Base-by-base conservation (phyloP, 805 yeast species). In the Metschnikowia sp. region DNA sequence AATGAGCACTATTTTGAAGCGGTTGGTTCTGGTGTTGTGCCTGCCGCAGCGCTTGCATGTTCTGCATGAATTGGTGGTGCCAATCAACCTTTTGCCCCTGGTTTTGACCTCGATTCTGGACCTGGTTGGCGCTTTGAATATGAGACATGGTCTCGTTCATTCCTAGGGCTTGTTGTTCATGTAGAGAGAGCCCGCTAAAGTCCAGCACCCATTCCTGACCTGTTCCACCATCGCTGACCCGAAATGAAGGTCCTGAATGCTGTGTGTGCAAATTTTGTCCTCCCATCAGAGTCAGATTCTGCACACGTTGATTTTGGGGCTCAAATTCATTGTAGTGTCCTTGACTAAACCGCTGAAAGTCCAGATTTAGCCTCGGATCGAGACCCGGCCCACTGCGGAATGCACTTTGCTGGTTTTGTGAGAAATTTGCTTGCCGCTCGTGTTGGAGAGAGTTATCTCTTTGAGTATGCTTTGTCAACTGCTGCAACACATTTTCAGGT, bases 401-500 rank as follows among this genome's bases (percentile, higher is more conserved):
- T 30, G 45, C 52, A 9, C 42, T 33, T 36, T 37, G 55, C 32
- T 30, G 46, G 10, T 28, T 35, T 22, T 34, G 40, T 4, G 30
- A 13, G 4, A 40, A 38, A 28, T 30, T 40, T 4, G 35, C 45
- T 32, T 52, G 42, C 31, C 60, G 54, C 50, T 72, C 76, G 38
- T 66, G 60, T 40, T 66, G 71, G 11, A 75, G 58, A 8, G 78
- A 67, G 44, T 55, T 64, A 53, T 76, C 79, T 33, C 70, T 47
- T 45, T 69, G 72, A 0, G 77, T 51, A 45, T 72, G 76, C 45
- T 68, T 66, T 15, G 70, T 54, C 34, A 76, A 59, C 59, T 70
- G 74, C 51, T 63, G 63, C 32, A 76, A 56, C 11, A 80, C 78
- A 50, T 68, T 75, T 4, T 72, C 61, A 3, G 76, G 76, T 22